A percentile compares a stretch with the other conserved stretches of the same genome.
Evolutionary conservation across 805 yeast species (phyloP).

Genomic region (Saccharomycopsis sp.): DNA sequence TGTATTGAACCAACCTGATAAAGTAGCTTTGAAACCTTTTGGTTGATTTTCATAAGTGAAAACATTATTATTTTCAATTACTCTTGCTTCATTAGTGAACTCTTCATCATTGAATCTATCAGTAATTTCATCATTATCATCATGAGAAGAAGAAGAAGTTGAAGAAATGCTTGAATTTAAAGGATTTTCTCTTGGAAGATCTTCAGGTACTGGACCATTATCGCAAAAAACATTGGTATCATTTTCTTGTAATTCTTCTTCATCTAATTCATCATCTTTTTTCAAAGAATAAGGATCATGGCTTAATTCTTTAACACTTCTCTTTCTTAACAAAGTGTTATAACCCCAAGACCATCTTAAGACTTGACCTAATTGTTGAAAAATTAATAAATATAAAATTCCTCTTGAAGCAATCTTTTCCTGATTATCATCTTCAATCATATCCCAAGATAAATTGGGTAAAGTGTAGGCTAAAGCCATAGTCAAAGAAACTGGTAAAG

Average conservation of each 20-base stretch:
- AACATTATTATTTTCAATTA: not conserved
- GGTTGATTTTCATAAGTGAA: not conserved
- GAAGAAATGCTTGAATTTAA: not conserved
- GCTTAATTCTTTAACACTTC: slow-evolving; percentile 23
- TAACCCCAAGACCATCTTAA: slow-evolving; percentile 86
- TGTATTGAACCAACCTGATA: slow-evolving; percentile 15
- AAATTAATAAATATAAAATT: slow-evolving; percentile 58
- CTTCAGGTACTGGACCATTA: not conserved
- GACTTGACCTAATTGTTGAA: slow-evolving; percentile 77
- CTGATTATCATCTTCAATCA: slow-evolving; percentile 50
- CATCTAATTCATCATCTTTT: not conserved
- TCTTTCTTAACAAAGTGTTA: slow-evolving; percentile 51
- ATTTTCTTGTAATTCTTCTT: slow-evolving; percentile 17
- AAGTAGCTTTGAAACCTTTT: no score
- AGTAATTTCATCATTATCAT: not conserved
- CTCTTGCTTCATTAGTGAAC: not conserved
- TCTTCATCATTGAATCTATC: not conserved
- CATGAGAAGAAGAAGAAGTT: not conserved
- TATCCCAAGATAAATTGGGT: slow-evolving; percentile 71
- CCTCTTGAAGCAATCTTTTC: slow-evolving; percentile 74
- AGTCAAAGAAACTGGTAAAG: slow-evolving; percentile 86
- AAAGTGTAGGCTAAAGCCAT: slow-evolving; percentile 67
- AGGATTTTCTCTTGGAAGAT: no score
- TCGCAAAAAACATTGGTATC: no score
- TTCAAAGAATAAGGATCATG: slow-evolving; percentile 14